Evolutionary conservation across 257 asterid genomes (phyloP).

Genomic region (Penstemon barbatus): DNA sequence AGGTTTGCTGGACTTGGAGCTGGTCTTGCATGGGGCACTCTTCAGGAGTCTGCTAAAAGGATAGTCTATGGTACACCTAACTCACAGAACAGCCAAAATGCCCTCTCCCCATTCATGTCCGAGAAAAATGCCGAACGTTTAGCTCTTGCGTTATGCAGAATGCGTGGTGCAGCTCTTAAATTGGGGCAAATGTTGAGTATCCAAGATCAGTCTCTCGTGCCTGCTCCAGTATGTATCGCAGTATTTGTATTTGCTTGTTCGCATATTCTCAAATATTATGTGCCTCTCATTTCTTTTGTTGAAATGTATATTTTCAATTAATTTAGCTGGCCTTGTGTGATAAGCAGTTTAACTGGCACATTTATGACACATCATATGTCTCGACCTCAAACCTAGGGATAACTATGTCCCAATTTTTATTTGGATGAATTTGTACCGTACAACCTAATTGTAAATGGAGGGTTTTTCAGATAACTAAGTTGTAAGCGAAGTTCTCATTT

Average conservation of each 20-base stretch:
- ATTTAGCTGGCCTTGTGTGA: constrained; percentile 3
- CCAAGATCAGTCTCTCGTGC: constrained; percentile 91
- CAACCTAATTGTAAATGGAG: background rate
- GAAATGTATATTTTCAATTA: constrained; percentile 1
- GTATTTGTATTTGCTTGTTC: constrained; percentile 17
- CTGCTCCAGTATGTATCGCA: constrained; percentile 72
- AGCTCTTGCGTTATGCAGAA: constrained; percentile 98
- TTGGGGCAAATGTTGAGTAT: constrained; percentile 97
- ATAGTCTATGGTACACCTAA: constrained; percentile 67
- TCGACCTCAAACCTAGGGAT: background rate
- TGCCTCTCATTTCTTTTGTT: constrained; percentile 17
- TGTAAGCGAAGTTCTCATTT: background rate
- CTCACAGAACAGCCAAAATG: constrained; percentile 43
- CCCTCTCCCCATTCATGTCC: constrained; percentile 71
- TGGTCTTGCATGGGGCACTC: constrained; percentile 97
- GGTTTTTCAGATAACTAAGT: background rate
- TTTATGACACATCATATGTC: constrained; percentile 4
- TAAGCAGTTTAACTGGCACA: background rate
- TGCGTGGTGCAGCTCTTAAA: constrained; percentile 99
- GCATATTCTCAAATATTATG: constrained; percentile 4
- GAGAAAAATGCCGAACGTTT: constrained; percentile 92
- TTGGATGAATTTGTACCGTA: background rate
- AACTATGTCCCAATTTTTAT: background rate
- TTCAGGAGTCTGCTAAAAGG: constrained; percentile 94
- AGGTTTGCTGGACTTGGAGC: constrained; percentile 99